Evolutionary conservation across 2,329 filamentous ascomycete species (phyloP), one percentile per base, ranked within the genome.

Genomic region (Penicillium sp.): DNA sequence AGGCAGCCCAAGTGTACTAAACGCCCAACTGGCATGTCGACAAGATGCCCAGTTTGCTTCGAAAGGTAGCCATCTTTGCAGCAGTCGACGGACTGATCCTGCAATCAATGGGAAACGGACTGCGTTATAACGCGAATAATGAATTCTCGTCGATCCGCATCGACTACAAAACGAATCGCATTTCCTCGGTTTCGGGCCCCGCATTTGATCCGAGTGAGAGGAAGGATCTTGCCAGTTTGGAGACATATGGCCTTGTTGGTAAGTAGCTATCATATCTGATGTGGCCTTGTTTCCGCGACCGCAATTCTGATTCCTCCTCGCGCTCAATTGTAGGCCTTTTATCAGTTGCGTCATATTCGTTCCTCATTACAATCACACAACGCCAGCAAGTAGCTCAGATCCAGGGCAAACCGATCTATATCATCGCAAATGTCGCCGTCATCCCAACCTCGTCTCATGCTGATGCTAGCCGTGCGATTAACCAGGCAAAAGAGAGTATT

Each of bases 361-460:
- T 94, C 77, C 85, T 99, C 7, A 86, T 99, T 61, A 90, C 92
- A 11, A 96, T 99, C 70, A 93, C 90, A 23, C 87, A 88, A 61
- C 91, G 94, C 51, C 87, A 96, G 71, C 91, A 96, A 75, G 93
- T 98, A 54, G 95, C 95, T 3, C 90, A 93, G 66, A 88, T 98
- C 54, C 88, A 89, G 66, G 92, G 92, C 6, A 89, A 86, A 59
- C 90, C 93, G 0, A 83, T 98, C 59, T 99, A 96, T 76, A 89
- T 92, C 45, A 87, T 97, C 63, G 95, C 91, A 48, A 92, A 96
- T 69, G 91, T 98, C 35, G 90, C 92, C 7, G 82, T 98, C n/a
- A 96, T 96, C 6, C 95, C 95, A 0, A 88, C 95, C 57, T 86
- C 89, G 2, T 94, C 91, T 6, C 89, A 90, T 70, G 75, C 78